Base-by-base conservation (phyloP, 257 asterid species). In the Misopates orontium region DNA sequence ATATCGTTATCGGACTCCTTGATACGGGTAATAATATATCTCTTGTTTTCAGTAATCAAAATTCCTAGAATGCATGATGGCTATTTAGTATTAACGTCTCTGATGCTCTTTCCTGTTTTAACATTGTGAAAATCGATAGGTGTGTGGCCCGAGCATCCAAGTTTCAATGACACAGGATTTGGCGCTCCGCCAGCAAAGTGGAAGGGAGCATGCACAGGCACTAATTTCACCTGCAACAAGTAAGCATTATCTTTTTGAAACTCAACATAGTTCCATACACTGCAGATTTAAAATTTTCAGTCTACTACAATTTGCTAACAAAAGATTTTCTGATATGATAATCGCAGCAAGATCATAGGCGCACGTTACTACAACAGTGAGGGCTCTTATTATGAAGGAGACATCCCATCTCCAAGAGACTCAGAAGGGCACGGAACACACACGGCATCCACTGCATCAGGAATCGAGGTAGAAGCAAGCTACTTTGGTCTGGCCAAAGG, bases 141-240 rank as follows among this genome's bases (percentile, higher is more conserved):
- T 24, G 73, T 81, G 25, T 86, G 90, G 87, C 94, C 94, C 0
- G 94, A 83, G 75, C 87, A 82, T 51, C 88, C 86, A 7, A 83
- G 88, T 70, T 86, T 86, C 72, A 78, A 70, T 5, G 90, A 83
- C 78, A 23, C 70, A 0, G 78, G 74, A 36, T 73, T 75, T 15
- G 58, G 79, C 54, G 69, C 86, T 70, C 85, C 86, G n/a, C 88
- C 94, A 1, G 11, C 87, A 20, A 81, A 73, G 60, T 83, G 90
- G 88, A 83, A 81, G 64, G 90, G 90, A 4, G 53, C 72, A 14
- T 86, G 94, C 79, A 48, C 75, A 16, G 65, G 52, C 56, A 4
- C 56, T 8, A 86, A 86, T 48, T 83, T 86, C 82, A 86, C 94
- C 40, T 86, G 94, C 83, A 86, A 83, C 73, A 86, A 86, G 89